These are phyloP conservation scores for Macroventuria anomochaeta DNA, from an alignment of 2,329 filamentous ascomycete genomes.

Conservation along the genomic window DNA sequence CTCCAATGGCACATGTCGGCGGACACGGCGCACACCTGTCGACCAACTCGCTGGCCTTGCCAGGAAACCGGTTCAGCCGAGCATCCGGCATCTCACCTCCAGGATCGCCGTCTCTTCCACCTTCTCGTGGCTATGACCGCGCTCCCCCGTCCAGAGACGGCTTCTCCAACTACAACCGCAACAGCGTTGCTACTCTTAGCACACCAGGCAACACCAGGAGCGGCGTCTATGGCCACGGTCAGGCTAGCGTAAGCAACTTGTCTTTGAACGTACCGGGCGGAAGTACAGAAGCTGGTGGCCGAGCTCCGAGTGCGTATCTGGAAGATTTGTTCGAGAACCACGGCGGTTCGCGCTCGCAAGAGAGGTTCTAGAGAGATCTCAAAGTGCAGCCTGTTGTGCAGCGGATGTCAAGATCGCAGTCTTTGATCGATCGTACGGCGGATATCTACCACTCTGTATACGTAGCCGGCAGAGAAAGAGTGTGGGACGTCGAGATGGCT, in stretches of 20 bases:
- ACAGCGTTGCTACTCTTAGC: slow-evolving; percentile 45
- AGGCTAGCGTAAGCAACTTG: slow-evolving; percentile 68
- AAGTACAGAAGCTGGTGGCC: slow-evolving; percentile 60
- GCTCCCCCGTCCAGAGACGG: slow-evolving; percentile 44
- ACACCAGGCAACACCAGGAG: slow-evolving; percentile 44
- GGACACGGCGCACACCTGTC: slow-evolving; percentile 44
- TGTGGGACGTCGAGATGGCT: slow-evolving; percentile 13
- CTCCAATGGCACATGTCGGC: slow-evolving; percentile 51
- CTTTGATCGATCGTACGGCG: not conserved
- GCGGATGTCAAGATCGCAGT: slow-evolving; percentile 2
- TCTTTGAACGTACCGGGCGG: slow-evolving; percentile 64
- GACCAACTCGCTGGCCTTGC: slow-evolving; percentile 37
- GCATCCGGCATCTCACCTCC: slow-evolving; percentile 45
- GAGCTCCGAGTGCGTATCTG: slow-evolving; percentile 86
- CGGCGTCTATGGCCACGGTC: slow-evolving; percentile 37
- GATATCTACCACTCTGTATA: not conserved
- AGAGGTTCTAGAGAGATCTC: slow-evolving; percentile 40
- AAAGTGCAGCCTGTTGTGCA: slow-evolving; percentile 12
- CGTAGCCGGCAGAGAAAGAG: not conserved
- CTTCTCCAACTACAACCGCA: slow-evolving; percentile 43
- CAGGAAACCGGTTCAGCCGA: slow-evolving; percentile 45
- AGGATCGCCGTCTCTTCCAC: slow-evolving; percentile 44
- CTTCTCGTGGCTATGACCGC: slow-evolving; percentile 46
- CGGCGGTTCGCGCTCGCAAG: slow-evolving; percentile 43
- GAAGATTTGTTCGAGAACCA: slow-evolving; percentile 89